Evolutionary conservation across 2,329 filamentous ascomycete species (phyloP), one percentile per base, ranked within the genome.

Genomic region (Mycosphaerelloides madeirae): DNA sequence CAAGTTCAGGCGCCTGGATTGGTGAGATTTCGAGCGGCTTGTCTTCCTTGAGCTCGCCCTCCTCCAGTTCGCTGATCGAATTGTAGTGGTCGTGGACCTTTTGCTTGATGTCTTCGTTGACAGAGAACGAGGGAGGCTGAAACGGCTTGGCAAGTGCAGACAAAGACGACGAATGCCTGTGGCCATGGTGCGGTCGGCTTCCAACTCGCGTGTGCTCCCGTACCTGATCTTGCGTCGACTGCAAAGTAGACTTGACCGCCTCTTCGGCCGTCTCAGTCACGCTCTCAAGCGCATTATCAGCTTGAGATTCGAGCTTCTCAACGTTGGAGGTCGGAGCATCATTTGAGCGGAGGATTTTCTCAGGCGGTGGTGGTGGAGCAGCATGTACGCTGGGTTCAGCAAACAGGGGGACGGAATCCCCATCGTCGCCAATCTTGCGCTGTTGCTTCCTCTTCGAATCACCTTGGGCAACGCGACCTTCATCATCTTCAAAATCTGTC

Each of bases 401-500:
- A 64, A 94, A 95, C 40, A 80, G 73, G 16, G 85, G 83, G 18
- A 91, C 81, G 38, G 84, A 78, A 56, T 94, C 83, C 14, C 79
- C 83, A 57, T 85, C 82, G 41, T 76, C 78, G 31, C 77, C 79
- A 14, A 74, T 78, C 47, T 79, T 81, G 54, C 82, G 81, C 51
- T 80, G 81, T 62, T 89, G 81, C 74, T 95, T 96, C 59, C 82
- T 72, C 31, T 87, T 81, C 16, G 80, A 80, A 46, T 84, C 78
- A 44, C 72, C 73, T 50, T 85, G 80, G n/a, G 73, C 74, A 15
- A 77, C 66, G 19, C 81, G 79, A 13, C 82, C 81, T 49, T 83
- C 75, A 3, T 77, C 73, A 48, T 81, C 75, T 13, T 65, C 65
- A 35, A 64, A 61, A 11, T 25, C 28, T 20, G 62, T 58, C 19